Base-by-base conservation (phyloP, 306 rosid genomes). In the Citrullus colocynthis region DNA sequence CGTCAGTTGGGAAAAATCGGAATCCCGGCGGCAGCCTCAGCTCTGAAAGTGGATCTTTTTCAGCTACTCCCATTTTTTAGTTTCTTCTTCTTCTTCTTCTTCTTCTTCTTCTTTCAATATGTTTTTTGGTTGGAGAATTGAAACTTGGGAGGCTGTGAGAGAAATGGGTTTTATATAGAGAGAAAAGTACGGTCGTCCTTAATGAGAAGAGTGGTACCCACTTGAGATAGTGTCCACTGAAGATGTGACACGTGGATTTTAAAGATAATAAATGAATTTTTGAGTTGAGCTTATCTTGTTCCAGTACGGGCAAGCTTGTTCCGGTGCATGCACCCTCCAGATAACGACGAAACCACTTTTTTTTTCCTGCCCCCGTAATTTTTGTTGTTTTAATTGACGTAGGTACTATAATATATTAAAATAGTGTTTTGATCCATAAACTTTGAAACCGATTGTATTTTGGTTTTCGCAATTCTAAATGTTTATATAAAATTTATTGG, bases 1-100 rank as follows among this genome's bases (percentile, higher is more conserved):
- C 98, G 44, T 94, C 98, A 0, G 96, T 94, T 0, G 98, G 97
- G 52, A 36, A 94, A 71, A 94, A 94, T 48, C 98, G 86, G 42
- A 94, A 94, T 21, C 98, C 98, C 39, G 98, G 93, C n/a, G 98
- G 98, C 61, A 94, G 86, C 56, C 91, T 90, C 59, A 94, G 89
- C 80, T 91, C 93, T 15, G 91, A 70, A 3, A 90, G 91, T 4
- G 88, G 90, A 69, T 89, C 98, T 2, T 48, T 80, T 32, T 83
- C 92, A 4, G 82, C 80, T 15, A 89, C 87, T 56, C 91, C 96
- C 98, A 94, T 94, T 71, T 54, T 81, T 39, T 10, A 0, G 28
- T 24, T 24, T 24, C 28, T 0, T 24, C 28, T 24, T 24, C 28
- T 24, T 24, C 24, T 24, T 24, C 24, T 24, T 24, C 24, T 24